These are phyloP conservation scores for Arachis monticola DNA, from an alignment of 331 rosid genomes.

Conservation along the genomic window DNA sequence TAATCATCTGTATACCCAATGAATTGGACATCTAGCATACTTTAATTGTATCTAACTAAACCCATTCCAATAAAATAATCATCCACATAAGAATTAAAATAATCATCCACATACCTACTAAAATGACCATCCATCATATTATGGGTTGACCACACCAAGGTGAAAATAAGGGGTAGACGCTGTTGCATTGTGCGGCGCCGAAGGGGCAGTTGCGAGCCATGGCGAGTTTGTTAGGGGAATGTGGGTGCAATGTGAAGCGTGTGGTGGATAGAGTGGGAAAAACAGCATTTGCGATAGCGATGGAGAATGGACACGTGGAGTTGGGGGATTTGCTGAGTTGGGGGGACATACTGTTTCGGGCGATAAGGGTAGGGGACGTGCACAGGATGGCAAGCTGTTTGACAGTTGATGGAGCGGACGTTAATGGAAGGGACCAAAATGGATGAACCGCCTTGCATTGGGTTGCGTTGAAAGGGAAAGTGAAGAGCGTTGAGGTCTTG, in stretches of 20 bases:
- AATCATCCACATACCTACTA: too few relatives aligned
- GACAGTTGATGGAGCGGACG: conserved; percentile 47
- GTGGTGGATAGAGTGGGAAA: conserved; percentile 56
- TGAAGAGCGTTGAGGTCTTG: conserved; percentile 66
- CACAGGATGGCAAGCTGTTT: conserved; percentile 58
- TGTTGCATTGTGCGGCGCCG: conserved; percentile 78
- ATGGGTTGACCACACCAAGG: too few relatives aligned
- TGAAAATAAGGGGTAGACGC: conserved; percentile 52
- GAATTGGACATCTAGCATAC: too few relatives aligned
- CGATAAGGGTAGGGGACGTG: conserved; percentile 65
- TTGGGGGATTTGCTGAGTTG: conserved; percentile 54
- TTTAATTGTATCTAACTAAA: too few relatives aligned
- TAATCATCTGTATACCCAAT: too few relatives aligned
- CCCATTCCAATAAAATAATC: too few relatives aligned
- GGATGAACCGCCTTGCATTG: conserved; percentile 91
- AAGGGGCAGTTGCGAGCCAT: conserved; percentile 57
- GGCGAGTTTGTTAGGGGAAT: conserved; percentile 48
- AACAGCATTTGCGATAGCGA: conserved; percentile 63
- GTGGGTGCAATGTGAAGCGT: conserved; percentile 53
- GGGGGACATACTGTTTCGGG: conserved; percentile 61
- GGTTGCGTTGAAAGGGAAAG: conserved; percentile 81
- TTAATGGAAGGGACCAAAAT: conserved; percentile 71
- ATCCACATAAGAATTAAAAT: too few relatives aligned
- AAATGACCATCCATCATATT: too few relatives aligned
- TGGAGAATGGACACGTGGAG: conserved; percentile 48